Evolutionary conservation across 371 early-diverging fungal genomes (phyloP), one percentile per base, ranked within the genome.

Genomic region (Apophysomyces elegans): DNA sequence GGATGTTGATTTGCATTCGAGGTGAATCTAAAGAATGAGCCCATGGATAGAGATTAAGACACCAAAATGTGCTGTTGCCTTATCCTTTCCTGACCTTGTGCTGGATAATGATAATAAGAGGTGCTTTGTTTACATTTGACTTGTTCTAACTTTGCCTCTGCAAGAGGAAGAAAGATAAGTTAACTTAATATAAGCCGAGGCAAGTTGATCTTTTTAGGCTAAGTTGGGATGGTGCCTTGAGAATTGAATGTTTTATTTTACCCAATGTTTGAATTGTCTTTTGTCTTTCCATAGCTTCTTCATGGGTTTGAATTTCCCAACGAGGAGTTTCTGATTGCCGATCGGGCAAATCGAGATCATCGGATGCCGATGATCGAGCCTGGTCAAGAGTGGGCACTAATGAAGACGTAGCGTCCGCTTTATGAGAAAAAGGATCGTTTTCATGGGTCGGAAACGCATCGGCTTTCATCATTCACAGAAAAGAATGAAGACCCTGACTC

Each of bases 251-350:
- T 26, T 26, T 26, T 26, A 18, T 9, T 36, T 50, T 62, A 62
- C 62, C 54, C n/a, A 62, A 14, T n/a, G 14, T 21, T 6, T 13
- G 47, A 54, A 62, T 36, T 0, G 62, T 38, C 35, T 62, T 44
- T 14, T 50, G 62, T 38, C 35, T 7, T 5, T 62, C 62, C n/a
- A 16, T 36, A 14, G 16, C 50, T 38, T 62, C 62, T 18, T 62
- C 35, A 32, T 14, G n/a, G n/a, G 62, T 62, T 50, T 62, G 47
- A 5, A 62, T 21, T 21, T 61, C 43, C 61, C 61, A 61, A 1
- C 35, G 38, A 14, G 61, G 61, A 16, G n/a, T 45, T 18, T 44
- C 18, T 45, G 16, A 7, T 5, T 18, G n/a, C 8, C 7, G 36
- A 36, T 12, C 35, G 6, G 36, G 5, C 54, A 37, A 36, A 38